Evolutionary conservation across 495 filamentous ascomycete genomes (phyloP), one percentile per base, ranked within the genome.

Genomic region (Penicillium crystallinum): DNA sequence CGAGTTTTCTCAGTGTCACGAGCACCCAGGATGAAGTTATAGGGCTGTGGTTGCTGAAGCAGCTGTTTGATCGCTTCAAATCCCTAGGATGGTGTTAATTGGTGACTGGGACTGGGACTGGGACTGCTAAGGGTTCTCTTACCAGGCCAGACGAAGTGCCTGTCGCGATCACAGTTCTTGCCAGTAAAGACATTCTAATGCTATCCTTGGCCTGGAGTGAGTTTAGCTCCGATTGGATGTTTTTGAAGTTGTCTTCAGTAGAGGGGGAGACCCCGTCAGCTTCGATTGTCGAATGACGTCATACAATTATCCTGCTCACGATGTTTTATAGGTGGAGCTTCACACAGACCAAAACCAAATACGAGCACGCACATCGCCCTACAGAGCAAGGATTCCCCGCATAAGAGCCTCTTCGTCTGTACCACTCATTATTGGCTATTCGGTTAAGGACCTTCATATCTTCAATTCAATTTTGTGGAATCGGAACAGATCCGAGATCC

Each of bases 121-220:
- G 18, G 31, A 29, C 15, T 17, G 21, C 37, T 40, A 27, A 23
- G 14, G 21, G 10, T 8, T 4, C 9, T 27, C 1, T 0, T 57
- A 67, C 64, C 53, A 67, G 45, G 47, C 64, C 64, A 1, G 64
- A 67, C 0, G 64, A 67, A n/a, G 62, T 47, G 33, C 64, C 64
- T 7, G 64, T 67, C 2, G 64, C 61, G 33, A 67, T 52, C 15
- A 67, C 51, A 15, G 53, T 65, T 36, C 63, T 64, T 29, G 43
- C 27, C 21, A 49, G 40, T 17, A 44, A 45, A 6, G 58, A 35
- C 58, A 61, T 61, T 23, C 14, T 38, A n/a, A n/a, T n/a, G n/a
- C n/a, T n/a, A n/a, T n/a, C n/a, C n/a, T n/a, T n/a, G n/a, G n/a
- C n/a, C n/a, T n/a, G n/a, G n/a, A n/a, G n/a, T n/a, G n/a, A n/a